Evolutionary conservation across 1,139 yeast species (phyloP).

Genomic region (Geotrichum cucujoidarum): DNA sequence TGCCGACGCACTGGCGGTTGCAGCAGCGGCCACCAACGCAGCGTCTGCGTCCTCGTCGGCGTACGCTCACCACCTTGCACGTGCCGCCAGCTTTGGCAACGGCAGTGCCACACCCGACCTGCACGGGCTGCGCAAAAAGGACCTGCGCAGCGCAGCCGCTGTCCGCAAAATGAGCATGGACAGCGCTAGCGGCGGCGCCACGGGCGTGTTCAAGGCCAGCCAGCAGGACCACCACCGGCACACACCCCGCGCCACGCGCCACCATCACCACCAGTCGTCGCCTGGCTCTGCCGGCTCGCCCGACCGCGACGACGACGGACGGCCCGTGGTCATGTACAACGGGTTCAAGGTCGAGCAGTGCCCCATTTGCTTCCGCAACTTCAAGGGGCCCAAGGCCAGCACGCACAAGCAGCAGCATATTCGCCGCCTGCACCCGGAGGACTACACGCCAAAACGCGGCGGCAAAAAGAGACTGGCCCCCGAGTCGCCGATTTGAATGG

Average conservation of each 20-base stretch:
- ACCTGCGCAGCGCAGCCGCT: background rate
- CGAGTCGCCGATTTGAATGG: background rate
- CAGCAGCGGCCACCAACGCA: no score
- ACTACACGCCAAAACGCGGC: conserved; percentile 43
- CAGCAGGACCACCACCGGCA: background rate
- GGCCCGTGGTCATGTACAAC: background rate
- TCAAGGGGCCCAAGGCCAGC: conserved; percentile 44
- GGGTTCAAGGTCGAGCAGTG: conserved; percentile 38
- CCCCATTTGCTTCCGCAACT: conserved; percentile 41
- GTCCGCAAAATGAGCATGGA: background rate
- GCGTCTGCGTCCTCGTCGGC: background rate
- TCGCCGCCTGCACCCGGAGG: conserved; percentile 42
- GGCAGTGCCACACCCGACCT: background rate
- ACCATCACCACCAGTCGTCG: no score
- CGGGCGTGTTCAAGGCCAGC: background rate
- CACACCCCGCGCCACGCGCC: no score
- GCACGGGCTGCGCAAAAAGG: background rate
- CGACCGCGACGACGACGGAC: background rate
- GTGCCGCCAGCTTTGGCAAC: background rate
- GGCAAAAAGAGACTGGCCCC: conserved; percentile 36
- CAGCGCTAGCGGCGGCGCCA: background rate
- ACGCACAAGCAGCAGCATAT: conserved; percentile 47
- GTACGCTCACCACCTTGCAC: background rate
- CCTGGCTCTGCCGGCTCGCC: background rate
- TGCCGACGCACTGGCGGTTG: background rate